These are phyloP conservation scores for Schwanniomyces pseudopolymorphus DNA, from an alignment of 805 yeast species.

Conservation along the genomic window DNA sequence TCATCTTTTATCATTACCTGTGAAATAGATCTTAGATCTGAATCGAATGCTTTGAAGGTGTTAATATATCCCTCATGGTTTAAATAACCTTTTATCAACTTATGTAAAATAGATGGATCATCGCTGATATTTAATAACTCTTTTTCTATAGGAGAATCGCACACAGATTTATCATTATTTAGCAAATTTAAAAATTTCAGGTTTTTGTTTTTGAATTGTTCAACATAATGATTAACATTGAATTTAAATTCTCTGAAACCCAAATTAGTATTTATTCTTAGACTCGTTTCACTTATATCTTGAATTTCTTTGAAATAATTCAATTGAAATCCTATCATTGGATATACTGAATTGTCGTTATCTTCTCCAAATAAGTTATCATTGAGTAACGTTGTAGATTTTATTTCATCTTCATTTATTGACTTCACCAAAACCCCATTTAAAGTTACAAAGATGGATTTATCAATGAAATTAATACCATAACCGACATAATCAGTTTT, in stretches of 20 bases:
- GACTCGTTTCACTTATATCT: constrained; percentile 14
- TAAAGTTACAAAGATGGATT: constrained; percentile 71
- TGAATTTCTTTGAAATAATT: constrained; percentile 32
- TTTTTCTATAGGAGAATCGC: constrained; percentile 13
- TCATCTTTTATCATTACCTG: constrained; percentile 8
- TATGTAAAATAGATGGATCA: constrained; percentile 26
- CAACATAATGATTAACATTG: constrained; percentile 57
- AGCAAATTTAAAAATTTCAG: constrained; percentile 20
- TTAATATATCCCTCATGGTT: constrained; percentile 39
- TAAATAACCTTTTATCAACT: constrained; percentile 37
- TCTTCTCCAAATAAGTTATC: constrained; percentile 18
- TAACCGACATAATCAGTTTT: constrained; percentile 70
- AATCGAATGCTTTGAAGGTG: constrained; percentile 31
- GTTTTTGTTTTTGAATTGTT: constrained; percentile 39
- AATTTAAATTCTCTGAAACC: constrained; percentile 57
- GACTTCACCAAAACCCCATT: constrained; percentile 59
- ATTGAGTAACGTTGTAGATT: constrained; percentile 15
- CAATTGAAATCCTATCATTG: constrained; percentile 33
- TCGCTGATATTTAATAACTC: constrained; percentile 23
- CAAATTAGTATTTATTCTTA: constrained; percentile 51
- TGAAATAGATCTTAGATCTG: constrained; percentile 27
- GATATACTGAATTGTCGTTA: constrained; percentile 33
- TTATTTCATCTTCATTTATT: constrained; percentile 24
- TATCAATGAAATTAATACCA: constrained; percentile 70
- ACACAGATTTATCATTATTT: constrained; percentile 13